Conservation (phyloP, 1,284 basidiomycete genomes). For the Ceratobasidium sp. region DNA sequence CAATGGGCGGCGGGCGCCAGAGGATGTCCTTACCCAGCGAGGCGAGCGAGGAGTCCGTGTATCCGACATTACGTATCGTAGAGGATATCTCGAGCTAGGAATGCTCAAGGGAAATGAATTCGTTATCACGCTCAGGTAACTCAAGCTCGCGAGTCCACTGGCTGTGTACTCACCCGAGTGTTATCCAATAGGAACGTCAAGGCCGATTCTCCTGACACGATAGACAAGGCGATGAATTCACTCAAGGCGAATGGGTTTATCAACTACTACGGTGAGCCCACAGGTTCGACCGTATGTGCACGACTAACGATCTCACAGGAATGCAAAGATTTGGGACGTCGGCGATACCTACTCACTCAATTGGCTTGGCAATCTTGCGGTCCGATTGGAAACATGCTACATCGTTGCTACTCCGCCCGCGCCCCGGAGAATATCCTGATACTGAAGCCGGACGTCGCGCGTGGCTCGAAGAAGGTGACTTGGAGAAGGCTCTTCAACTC, state of each 20-base stretch:
- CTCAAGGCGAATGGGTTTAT: conserved; percentile 92
- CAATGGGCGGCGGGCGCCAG: conserved; percentile 69
- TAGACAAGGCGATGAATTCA: conserved; percentile 84
- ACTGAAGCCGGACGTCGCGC: conserved; percentile 82
- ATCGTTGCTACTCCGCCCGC: conserved; percentile 82
- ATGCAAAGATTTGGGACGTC: conserved; percentile 99
- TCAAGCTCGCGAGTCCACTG: conserved; percentile 41
- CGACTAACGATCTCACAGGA: conserved; percentile 63
- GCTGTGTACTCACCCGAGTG: conserved; percentile 15
- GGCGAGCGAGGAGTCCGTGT: conserved; percentile 94
- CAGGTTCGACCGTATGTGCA: conserved; percentile 14
- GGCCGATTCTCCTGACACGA: conserved; percentile 75
- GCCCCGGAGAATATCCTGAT: conserved; percentile 92
- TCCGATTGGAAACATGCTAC: conserved; percentile 92
- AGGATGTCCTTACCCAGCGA: conserved; percentile 74
- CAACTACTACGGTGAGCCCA: conserved; percentile 87
- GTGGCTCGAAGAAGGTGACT: conserved; percentile 84
- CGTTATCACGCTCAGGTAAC: conserved; percentile 91
- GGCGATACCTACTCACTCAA: conserved; percentile 90
- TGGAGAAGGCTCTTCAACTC: conserved; percentile 80
- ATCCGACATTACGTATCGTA: conserved; percentile 88
- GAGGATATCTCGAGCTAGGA: conserved; percentile 87
- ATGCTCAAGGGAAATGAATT: conserved; percentile 98
- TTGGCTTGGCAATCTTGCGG: conserved; percentile 90
- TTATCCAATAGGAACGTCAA: conserved; percentile 79